Conservation (phyloP, 106 monocot genomes). For the Ottelia alismoides region DNA sequence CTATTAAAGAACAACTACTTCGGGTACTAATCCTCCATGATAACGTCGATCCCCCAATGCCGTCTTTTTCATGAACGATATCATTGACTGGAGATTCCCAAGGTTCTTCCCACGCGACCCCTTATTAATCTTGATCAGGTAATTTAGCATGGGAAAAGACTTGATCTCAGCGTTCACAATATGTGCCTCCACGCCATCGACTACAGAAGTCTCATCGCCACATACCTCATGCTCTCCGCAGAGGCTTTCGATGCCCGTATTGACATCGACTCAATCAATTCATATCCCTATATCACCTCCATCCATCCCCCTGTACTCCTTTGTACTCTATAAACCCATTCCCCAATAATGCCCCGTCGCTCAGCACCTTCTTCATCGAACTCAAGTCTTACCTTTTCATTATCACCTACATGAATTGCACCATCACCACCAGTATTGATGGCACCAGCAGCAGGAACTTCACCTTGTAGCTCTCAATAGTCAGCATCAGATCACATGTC, state of each 20-base stretch:
- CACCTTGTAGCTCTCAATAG: slow-evolving; percentile 40
- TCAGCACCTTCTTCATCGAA: slow-evolving; percentile 38
- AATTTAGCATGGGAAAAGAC: too few relatives aligned
- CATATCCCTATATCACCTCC: slow-evolving; percentile 94
- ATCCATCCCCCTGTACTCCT: slow-evolving; percentile 69
- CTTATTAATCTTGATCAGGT: too few relatives aligned
- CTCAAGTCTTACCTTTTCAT: slow-evolving; percentile 21
- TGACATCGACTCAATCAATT: slow-evolving; percentile 69
- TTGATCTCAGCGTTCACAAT: slow-evolving; percentile 75
- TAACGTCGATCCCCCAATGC: too few relatives aligned
- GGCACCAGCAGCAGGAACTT: slow-evolving; percentile 82
- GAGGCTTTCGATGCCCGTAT: slow-evolving; percentile 79
- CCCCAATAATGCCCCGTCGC: slow-evolving; percentile 79
- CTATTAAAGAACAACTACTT: too few relatives aligned
- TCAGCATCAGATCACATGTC: slow-evolving; percentile 59
- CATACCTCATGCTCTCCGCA: slow-evolving; percentile 73
- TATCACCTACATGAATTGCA: slow-evolving; percentile 2
- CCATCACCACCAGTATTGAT: slow-evolving; percentile 80
- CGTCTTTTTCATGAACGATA: too few relatives aligned
- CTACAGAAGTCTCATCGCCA: slow-evolving; percentile 64
- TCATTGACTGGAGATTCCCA: too few relatives aligned
- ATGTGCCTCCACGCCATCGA: slow-evolving; percentile 76
- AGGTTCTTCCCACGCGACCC: too few relatives aligned
- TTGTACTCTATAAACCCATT: slow-evolving; percentile 58
- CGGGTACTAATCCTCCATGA: too few relatives aligned